Conservation (phyloP, 1,139 yeast species). For the Blastobotrys raffinosifermentans region DNA sequence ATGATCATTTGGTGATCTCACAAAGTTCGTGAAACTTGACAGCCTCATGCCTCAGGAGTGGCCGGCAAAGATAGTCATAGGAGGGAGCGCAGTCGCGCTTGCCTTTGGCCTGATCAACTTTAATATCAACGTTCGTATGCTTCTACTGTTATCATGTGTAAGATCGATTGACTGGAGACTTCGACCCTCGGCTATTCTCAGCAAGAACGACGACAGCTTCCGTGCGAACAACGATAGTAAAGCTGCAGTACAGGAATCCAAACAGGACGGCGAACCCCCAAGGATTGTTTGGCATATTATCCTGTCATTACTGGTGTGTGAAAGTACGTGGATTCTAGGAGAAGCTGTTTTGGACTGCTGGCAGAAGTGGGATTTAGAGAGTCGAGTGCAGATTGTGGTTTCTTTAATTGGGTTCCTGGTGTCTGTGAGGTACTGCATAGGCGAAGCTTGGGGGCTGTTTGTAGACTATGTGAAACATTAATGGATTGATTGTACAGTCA, state of each 20-base stretch:
- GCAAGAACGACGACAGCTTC: neutral
- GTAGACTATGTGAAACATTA: no score
- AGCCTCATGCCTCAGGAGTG: slow-evolving; percentile 12
- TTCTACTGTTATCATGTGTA: slow-evolving; percentile 17
- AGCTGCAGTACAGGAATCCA: no score
- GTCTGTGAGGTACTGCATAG: neutral
- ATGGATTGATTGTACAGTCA: neutral
- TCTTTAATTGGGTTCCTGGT: slow-evolving; percentile 7
- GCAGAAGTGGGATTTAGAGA: neutral
- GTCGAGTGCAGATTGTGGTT: slow-evolving; percentile 7
- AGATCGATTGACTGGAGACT: slow-evolving; percentile 18
- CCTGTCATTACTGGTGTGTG: slow-evolving; percentile 1
- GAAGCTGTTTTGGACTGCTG: neutral
- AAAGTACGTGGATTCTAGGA: slow-evolving; percentile 1
- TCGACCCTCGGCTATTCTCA: slow-evolving; percentile 14
- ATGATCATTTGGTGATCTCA: no score
- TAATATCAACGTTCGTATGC: slow-evolving; percentile 18
- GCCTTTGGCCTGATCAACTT: slow-evolving; percentile 7
- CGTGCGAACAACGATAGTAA: neutral
- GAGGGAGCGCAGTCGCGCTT: slow-evolving; percentile 7
- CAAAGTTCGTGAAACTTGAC: neutral
- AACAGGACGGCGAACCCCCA: slow-evolving; percentile 1
- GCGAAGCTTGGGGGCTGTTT: slow-evolving; percentile 1
- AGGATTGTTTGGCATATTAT: slow-evolving; percentile 2
- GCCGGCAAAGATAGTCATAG: slow-evolving; percentile 13